phyloP scores from a whole-genome alignment of 768 basidiomycete species.

The Pleurotus citrinopileatus region DNA sequence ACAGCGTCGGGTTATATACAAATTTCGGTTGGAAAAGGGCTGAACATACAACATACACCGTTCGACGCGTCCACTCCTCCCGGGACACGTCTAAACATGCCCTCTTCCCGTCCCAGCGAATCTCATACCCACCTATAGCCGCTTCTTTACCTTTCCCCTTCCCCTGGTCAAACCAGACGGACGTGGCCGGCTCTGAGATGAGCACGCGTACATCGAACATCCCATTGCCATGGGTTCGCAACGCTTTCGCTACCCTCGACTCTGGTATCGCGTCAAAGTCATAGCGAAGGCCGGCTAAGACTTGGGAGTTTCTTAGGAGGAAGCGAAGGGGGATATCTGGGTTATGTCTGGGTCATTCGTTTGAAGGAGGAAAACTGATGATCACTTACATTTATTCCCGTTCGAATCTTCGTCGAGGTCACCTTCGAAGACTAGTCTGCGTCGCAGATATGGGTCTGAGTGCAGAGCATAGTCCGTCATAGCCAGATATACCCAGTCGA shows the following conservation, averaged over 20 bases:
- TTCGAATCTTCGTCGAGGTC: no score
- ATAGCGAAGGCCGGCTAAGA: conserved; percentile 23
- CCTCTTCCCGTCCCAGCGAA: conserved; percentile 49
- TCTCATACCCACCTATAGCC: conserved; percentile 58
- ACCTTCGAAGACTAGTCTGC: no score
- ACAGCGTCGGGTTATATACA: no score
- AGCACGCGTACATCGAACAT: conserved; percentile 61
- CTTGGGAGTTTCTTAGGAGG: conserved; percentile 40
- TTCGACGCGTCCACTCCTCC: conserved; percentile 60
- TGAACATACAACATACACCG: conserved; percentile 63
- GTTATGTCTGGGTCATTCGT: no score
- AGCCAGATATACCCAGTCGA: no score
- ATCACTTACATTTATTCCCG: no score
- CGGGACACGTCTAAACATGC: conserved; percentile 22
- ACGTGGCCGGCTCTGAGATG: conserved; percentile 39
- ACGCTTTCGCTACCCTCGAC: conserved; percentile 48
- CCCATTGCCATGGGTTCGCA: conserved; percentile 47
- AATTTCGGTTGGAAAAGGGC: no score
- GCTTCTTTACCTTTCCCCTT: conserved; percentile 14
- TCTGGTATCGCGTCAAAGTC: conserved; percentile 15
- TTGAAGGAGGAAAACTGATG: no score
- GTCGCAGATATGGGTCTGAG: no score
- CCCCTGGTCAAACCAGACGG: conserved; percentile 25
- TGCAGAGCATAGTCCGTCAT: no score
- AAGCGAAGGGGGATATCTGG: conserved; percentile 61